A percentile compares a stretch with the other conserved stretches of the same genome.
Conservation (phyloP, 345 rosid species). For the Hypericum perforatum region DNA sequence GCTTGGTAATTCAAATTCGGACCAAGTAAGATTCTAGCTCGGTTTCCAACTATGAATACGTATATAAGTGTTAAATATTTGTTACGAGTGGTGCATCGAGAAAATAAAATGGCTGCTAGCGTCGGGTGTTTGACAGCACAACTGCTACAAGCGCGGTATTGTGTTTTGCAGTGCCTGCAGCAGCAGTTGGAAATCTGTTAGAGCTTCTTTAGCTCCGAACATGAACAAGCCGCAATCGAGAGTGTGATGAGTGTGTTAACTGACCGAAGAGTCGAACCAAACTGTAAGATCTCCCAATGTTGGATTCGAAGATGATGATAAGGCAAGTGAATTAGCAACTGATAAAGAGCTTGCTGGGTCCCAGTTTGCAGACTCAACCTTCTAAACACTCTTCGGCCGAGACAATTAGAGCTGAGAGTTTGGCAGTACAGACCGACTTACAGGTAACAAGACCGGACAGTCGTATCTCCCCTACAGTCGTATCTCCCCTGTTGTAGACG, state of each 20-base stretch:
- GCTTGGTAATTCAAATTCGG: no score
- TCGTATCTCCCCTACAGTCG: slow-evolving; percentile 28
- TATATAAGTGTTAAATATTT: no score
- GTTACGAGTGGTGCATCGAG: no score
- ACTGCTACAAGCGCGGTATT: no score
- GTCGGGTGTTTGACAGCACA: no score
- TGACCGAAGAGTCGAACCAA: slow-evolving; percentile 32
- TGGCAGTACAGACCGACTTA: slow-evolving; percentile 21
- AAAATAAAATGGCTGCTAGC: no score
- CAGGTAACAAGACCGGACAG: slow-evolving; percentile 25
- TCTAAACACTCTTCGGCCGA: slow-evolving; percentile 43
- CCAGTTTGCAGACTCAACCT: slow-evolving; percentile 27
- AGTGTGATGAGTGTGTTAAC: slow-evolving; percentile 70
- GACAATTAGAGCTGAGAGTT: slow-evolving; percentile 30
- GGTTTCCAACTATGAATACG: no score
- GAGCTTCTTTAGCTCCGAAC: slow-evolving; percentile 72
- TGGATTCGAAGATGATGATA: slow-evolving; percentile 27
- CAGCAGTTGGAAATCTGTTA: no score
- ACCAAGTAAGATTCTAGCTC: no score
- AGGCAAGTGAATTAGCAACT: slow-evolving; percentile 17
- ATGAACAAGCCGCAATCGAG: slow-evolving; percentile 69
- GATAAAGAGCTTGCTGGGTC: slow-evolving; percentile 33
- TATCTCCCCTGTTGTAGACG: slow-evolving; percentile 32
- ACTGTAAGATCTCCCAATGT: slow-evolving; percentile 25
- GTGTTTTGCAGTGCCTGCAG: no score